Conservation (phyloP, 2,329 filamentous ascomycete genomes). For the Exophiala phaeomuriformis region DNA sequence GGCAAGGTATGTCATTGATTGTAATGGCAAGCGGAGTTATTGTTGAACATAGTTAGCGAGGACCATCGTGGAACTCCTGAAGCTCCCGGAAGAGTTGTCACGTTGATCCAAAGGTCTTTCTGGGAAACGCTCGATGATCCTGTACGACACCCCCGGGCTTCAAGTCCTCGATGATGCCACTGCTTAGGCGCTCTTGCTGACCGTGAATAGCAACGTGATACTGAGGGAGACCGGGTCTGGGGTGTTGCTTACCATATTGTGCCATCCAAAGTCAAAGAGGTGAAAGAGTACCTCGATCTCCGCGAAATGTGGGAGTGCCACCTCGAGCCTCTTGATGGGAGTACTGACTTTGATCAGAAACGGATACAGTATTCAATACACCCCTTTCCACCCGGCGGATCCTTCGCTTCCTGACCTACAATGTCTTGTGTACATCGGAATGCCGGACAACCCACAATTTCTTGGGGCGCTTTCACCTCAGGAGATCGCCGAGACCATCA, state of each 20-base stretch:
- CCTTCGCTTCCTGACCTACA: conserved; percentile 34
- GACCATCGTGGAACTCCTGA: conserved; percentile 90
- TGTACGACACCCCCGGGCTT: conserved; percentile 33
- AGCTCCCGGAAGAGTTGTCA: conserved; percentile 83
- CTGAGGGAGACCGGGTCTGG: conserved; percentile 59
- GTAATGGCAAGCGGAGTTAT: conserved; percentile 1
- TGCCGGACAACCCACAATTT: conserved; percentile 89
- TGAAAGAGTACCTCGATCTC: conserved; percentile 85
- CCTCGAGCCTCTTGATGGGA: neutral
- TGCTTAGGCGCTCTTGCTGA: conserved; percentile 21
- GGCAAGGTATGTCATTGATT: conserved; percentile 23
- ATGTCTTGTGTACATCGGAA: conserved; percentile 85
- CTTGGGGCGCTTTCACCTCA: conserved; percentile 51
- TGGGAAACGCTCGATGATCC: conserved; percentile 70
- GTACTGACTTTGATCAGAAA: conserved; percentile 44
- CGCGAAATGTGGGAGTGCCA: conserved; percentile 59
- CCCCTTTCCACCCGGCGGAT: conserved; percentile 64
- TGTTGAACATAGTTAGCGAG: conserved; percentile 51
- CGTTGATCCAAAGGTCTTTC: conserved; percentile 74
- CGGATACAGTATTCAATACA: conserved; percentile 89
- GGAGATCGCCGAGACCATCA: conserved; percentile 57
- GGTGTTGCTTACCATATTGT: conserved; percentile 85
- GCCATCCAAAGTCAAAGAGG: conserved; percentile 64
- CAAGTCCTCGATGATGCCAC: neutral
- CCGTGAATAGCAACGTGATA: conserved; percentile 42